These are phyloP conservation scores for Aspergillus diversus DNA, from an alignment of 495 filamentous ascomycete species.

Conservation along the genomic window DNA sequence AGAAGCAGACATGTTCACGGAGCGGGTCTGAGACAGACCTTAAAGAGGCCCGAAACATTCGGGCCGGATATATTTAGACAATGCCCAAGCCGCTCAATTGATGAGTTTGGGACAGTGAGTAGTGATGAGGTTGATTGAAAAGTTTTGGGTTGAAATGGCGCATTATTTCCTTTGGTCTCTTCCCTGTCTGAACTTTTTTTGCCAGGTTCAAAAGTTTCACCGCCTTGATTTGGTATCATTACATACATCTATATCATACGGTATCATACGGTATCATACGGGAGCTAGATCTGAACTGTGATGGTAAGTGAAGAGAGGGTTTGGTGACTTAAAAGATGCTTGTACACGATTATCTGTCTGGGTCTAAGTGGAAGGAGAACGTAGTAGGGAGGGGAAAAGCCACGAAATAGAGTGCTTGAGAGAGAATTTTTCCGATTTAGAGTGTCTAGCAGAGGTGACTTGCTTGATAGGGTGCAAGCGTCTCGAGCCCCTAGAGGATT, in stretches of 20 bases:
- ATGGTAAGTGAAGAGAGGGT: no score
- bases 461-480: no score
- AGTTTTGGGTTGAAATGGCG: background rate
- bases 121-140: background rate
- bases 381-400: no score
- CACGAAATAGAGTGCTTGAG: no score
- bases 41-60: constrained; percentile 47
- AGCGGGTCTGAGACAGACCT: constrained; percentile 47
- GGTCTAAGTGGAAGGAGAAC: no score
- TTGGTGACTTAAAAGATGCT: no score
- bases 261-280: background rate
- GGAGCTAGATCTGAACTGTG: no score
- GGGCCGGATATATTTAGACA: constrained; percentile 17
- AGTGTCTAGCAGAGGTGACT: no score
- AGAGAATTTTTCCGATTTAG: no score
- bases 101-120: background rate
- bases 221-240: background rate
- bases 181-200: background rate
- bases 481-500: no score
- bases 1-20: constrained; percentile 42
- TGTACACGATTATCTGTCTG: no score
- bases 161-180: constrained; percentile 2
- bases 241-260: background rate
- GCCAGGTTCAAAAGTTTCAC: background rate
- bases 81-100: constrained; percentile 15